Conservation (phyloP, 78 protist species). For the Dictyostelium purpureum region DNA sequence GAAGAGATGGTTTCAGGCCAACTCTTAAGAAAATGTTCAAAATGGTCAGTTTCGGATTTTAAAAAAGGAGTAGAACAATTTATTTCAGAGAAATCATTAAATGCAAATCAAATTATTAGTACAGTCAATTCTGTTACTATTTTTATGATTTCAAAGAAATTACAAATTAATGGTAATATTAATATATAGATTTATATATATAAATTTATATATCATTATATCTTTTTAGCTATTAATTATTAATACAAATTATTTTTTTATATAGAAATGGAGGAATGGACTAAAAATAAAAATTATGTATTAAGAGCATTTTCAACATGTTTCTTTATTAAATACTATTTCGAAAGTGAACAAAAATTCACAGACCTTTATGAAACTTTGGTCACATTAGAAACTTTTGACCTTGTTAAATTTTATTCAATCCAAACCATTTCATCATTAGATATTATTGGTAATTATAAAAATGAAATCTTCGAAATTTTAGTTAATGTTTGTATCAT, state of each 20-base stretch:
- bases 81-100: background rate
- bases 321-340: background rate
- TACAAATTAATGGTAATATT: background rate
- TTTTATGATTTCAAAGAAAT: background rate
- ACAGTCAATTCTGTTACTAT: background rate
- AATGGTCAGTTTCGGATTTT: background rate
- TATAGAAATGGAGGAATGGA: background rate
- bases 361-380: background rate
- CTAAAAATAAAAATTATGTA: background rate
- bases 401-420: background rate
- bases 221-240: background rate
- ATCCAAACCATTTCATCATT: background rate
- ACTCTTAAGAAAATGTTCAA: background rate
- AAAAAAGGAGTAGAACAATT: background rate
- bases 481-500: background rate
- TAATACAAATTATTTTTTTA: no score
- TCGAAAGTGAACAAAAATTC: background rate
- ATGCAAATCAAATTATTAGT: background rate
- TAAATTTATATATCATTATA: no score
- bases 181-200: no score
- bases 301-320: slow-evolving; percentile 12
- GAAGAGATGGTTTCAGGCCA: background rate
- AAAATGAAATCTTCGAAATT: background rate
- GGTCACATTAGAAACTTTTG: background rate
- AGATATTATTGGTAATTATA: background rate